A percentile compares a stretch with the other conserved stretches of the same genome.
These are phyloP conservation scores for Biscutella laevigata DNA, from an alignment of 441 rosid genomes.

Conservation along the genomic window DNA sequence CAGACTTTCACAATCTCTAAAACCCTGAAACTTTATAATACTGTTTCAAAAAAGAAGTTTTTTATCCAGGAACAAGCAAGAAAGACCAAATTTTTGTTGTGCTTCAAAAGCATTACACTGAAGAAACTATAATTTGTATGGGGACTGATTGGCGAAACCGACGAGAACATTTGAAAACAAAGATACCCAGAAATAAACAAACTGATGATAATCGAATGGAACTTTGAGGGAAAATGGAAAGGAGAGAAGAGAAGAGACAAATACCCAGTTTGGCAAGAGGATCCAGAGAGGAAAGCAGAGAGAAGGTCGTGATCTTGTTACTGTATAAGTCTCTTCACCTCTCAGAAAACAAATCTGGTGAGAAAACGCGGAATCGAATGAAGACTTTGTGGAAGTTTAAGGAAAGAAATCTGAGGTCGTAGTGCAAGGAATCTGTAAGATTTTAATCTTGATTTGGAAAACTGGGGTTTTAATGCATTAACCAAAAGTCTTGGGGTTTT, in stretches of 20 bases:
- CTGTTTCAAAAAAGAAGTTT: too few species aligned
- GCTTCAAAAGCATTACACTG: slow-evolving; percentile 3
- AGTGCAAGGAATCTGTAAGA: slow-evolving; percentile 9
- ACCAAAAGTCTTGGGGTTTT: slow-evolving; percentile 19
- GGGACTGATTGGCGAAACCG: not conserved
- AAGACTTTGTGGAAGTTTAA: not conserved
- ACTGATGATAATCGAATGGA: not conserved
- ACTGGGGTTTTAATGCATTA: slow-evolving; percentile 6
- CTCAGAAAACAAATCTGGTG: slow-evolving; percentile 17
- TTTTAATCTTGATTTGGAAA: not conserved
- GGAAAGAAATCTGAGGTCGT: not conserved
- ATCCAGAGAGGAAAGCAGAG: too few species aligned
- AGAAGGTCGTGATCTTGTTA: too few species aligned
- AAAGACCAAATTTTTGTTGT: not conserved
- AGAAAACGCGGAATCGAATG: not conserved
- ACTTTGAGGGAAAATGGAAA: too few species aligned
- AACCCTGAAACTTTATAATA: not conserved
- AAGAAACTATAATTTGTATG: not conserved
- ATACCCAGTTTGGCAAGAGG: too few species aligned
- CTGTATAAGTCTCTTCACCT: not conserved
- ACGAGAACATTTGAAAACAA: not conserved
- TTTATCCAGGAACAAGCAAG: too few species aligned
- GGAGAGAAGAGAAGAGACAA: too few species aligned
- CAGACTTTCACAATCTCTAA: slow-evolving; percentile 6
- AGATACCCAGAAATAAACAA: slow-evolving; percentile 1